Base-by-base conservation (phyloP, 257 asterid species). In the Gardenia jasminoides region DNA sequence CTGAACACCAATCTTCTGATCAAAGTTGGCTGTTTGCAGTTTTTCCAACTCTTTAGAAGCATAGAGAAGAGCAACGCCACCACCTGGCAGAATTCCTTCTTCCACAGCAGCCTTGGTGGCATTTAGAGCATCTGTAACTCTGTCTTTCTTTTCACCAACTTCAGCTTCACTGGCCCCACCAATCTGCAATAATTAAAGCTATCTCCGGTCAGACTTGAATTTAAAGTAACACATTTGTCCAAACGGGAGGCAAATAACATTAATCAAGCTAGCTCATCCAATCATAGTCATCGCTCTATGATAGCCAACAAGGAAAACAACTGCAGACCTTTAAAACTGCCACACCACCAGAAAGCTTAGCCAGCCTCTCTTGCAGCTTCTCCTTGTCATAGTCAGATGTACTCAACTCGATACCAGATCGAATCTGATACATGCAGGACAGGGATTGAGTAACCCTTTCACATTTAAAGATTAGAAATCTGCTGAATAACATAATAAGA, bases 41-140 rank as follows among this genome's bases (percentile, higher is more conserved):
- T 80, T 80, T 33, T 76, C 80, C 77, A 80, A 54, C 17, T 69
- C 80, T 72, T 61, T 80, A 39, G 84, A 69, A 43, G 84, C 84
- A 59, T 75, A 75, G 31, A 80, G 77, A 24, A 80, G 84, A 28
- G 80, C 84, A 24, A 68, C 52, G 30, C 70, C 46, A 8, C 84
- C 84, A 33, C 84, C 84, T 44, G 97, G 94, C 13, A 93, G 92
- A 75, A 96, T 95, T 82, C 98, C 99, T 89, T 95, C 99, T 80
- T 93, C 99, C 22, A 95, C 98, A 19, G 98, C 99, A 47, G 99
- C 99, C 86, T 93, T 95, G 1, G 99, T 95, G 76, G 99, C 98
- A 81, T 95, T 95, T 72, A 95, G 76, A 78, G 99, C 99, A 79
- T 96, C 99, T 0, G 95, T 93, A 41, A 96, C 99, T 69, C 99